Percentiles rank a stretch among this genome's conserved stretches.
These are phyloP conservation scores for Ogataea angusta DNA, from an alignment of 805 yeast species.

Conservation along the genomic window DNA sequence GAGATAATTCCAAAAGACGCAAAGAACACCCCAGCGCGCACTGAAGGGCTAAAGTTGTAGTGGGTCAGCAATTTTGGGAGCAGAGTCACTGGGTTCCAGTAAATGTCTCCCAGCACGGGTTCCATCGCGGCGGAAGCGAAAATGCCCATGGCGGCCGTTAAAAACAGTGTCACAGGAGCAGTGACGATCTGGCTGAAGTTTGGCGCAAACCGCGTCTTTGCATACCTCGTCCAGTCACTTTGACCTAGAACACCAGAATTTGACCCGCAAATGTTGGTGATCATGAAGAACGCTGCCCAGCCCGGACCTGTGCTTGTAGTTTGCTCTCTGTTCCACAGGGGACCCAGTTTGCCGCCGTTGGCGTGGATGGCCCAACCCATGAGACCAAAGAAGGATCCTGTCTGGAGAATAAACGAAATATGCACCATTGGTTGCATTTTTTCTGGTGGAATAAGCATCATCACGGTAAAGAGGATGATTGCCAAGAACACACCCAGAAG, in stretches of 20 bases:
- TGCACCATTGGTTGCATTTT: conserved; percentile 27
- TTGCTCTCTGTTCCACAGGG: conserved; percentile 19
- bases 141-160: conserved; percentile 65
- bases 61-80: conserved; percentile 38
- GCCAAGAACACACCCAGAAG: conserved; percentile 34
- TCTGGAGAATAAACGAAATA: conserved; percentile 25
- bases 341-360: conserved; percentile 34
- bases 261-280: conserved; percentile 39
- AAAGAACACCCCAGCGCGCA: conserved; percentile 50
- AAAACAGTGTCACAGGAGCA: conserved; percentile 54
- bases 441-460: conserved; percentile 34
- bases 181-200: conserved; percentile 18
- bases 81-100: conserved; percentile 49
- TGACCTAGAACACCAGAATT: conserved; percentile 41
- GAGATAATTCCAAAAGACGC: conserved; percentile 37
- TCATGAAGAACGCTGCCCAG: conserved; percentile 42
- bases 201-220: conserved; percentile 24
- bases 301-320: conserved; percentile 26
- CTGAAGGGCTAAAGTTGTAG: conserved; percentile 35
- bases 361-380: conserved; percentile 29
- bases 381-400: conserved; percentile 26
- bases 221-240: conserved; percentile 41
- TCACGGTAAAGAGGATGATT: conserved; percentile 42
- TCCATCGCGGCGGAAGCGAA: conserved; percentile 56
- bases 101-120: conserved; percentile 41